Evolutionary conservation across 352 stramenopile species (phyloP), one percentile per base, ranked within the genome.

Genomic region (Globisporangium uncinulatum): DNA sequence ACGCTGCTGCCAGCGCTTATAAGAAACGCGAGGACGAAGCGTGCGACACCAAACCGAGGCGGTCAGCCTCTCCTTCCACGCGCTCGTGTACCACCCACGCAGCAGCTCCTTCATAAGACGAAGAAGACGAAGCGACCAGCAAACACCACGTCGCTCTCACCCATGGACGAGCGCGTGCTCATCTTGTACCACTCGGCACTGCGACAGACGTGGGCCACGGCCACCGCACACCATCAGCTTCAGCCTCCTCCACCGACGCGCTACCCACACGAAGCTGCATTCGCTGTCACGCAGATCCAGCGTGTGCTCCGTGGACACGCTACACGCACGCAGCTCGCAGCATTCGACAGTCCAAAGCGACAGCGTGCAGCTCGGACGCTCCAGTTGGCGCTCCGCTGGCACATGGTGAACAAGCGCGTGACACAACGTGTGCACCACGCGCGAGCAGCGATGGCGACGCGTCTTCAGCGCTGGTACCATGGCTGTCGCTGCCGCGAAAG

Each of bases 111-210:
- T 39, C 34, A 39, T 2, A 39, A 37, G 48, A 53, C 21, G 43
- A 48, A 48, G 41, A 45, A 21, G 17, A 46, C 21, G 20, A 39
- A 39, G 34, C 34, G 34, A 7, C 34, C 10, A 39, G 34, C 34
- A 39, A 39, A 39, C 10, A 13, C 6, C 7, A 39, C 34, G 5
- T 32, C 51, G 20, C 51, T 79, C 13, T 70, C 69, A 11, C 56
- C 60, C 0, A 56, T 90, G 44, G 77, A 90, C 20, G 73, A 88
- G 57, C 75, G 73, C 2, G 67, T 90, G 34, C 44, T 90, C 24
- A 73, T 87, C 43, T 47, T 90, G 32, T 87, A 80, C 36, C 77
- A 82, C 41, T 87, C 80, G 10, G 71, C 75, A 3, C 67, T 89
- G 36, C 73, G 74, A 54, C 72, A 55, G 0, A 54, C 67, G 14